phyloP scores from a whole-genome alignment of 2,329 filamentous ascomycete genomes.

The Trichoderma gracile region DNA sequence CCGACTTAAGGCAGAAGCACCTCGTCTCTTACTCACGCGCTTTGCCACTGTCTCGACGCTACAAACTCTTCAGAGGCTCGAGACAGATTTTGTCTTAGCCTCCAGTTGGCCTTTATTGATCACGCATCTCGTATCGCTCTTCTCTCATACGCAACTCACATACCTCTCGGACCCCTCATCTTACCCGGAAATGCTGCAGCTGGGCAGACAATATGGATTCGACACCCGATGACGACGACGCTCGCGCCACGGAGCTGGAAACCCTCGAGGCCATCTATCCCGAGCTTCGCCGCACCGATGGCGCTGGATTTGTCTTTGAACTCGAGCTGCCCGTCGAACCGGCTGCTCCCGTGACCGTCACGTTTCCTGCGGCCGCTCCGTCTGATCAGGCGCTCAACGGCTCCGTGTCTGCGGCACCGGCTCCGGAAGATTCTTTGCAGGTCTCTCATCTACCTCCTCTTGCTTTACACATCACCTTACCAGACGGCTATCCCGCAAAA shows the following conservation, averaged over 20 bases:
- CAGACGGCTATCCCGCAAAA: conserved; percentile 58
- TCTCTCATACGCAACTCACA: too few species aligned
- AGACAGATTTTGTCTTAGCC: neutral
- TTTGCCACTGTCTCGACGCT: conserved; percentile 3
- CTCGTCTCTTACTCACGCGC: conserved; percentile 1
- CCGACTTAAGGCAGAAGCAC: neutral
- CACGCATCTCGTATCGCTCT: too few species aligned
- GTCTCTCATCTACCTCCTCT: conserved; percentile 61
- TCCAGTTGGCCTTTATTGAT: neutral
- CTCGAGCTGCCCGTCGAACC: conserved; percentile 61
- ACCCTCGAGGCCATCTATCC: conserved; percentile 66
- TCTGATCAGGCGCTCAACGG: conserved; percentile 18
- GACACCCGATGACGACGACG: conserved; percentile 54
- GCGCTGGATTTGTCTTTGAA: conserved; percentile 49
- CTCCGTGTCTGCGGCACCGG: conserved; percentile 14
- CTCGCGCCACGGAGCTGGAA: conserved; percentile 59
- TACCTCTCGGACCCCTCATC: neutral
- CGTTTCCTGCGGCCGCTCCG: conserved; percentile 53
- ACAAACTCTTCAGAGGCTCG: neutral
- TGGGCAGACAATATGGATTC: conserved; percentile 38
- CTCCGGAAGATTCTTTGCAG: conserved; percentile 47
- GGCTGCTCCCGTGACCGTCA: conserved; percentile 55
- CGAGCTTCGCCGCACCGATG: conserved; percentile 55
- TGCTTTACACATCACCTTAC: conserved; percentile 54
- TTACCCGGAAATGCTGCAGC: conserved; percentile 24